A percentile compares a stretch with the other conserved stretches of the same genome.
Conservation (phyloP, 805 yeast species). For the Starmera amethionina region DNA sequence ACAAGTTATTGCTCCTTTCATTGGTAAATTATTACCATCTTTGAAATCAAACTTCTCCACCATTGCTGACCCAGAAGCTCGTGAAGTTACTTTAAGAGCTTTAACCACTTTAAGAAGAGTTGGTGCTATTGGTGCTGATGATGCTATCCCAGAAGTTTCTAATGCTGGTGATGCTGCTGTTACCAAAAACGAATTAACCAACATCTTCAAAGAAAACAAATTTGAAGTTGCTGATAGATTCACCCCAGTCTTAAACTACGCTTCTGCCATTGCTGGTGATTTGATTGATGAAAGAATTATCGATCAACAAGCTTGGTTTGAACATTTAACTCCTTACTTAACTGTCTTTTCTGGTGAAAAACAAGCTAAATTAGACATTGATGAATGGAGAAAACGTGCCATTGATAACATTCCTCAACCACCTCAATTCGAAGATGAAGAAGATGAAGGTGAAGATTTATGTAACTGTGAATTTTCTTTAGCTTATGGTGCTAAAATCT, state of each 20-base stretch:
- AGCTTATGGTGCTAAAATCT: conserved; percentile 99
- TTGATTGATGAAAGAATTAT: conserved; percentile 96
- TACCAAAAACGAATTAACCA: conserved; percentile 72
- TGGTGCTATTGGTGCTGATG: conserved; percentile 90
- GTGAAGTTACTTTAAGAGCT: conserved; percentile 96
- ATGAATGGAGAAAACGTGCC: conserved; percentile 91
- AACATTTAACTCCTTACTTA: conserved; percentile 84
- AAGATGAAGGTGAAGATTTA: conserved; percentile 98
- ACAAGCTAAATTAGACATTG: conserved; percentile 83
- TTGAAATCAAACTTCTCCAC: conserved; percentile 87
- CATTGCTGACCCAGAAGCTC: conserved; percentile 99
- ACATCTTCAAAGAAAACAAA: conserved; percentile 58
- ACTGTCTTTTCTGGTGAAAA: conserved; percentile 92
- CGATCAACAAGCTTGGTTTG: conserved; percentile 87
- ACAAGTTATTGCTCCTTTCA: conserved; percentile 99
- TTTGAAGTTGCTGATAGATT: conserved; percentile 63
- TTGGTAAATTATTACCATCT: conserved; percentile 92
- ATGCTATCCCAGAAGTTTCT: conserved; percentile 91
- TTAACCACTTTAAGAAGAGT: conserved; percentile 96
- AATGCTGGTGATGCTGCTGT: conserved; percentile 96
- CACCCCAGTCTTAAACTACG: conserved; percentile 65
- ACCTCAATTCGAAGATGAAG: conserved; percentile 92
- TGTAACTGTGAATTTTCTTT: conserved; percentile 99
- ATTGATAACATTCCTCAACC: conserved; percentile 97
- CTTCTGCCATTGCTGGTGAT: conserved; percentile 97